phyloP scores from a whole-genome alignment of 202 grass and related monocot species.

The Carex sylvatica region DNA sequence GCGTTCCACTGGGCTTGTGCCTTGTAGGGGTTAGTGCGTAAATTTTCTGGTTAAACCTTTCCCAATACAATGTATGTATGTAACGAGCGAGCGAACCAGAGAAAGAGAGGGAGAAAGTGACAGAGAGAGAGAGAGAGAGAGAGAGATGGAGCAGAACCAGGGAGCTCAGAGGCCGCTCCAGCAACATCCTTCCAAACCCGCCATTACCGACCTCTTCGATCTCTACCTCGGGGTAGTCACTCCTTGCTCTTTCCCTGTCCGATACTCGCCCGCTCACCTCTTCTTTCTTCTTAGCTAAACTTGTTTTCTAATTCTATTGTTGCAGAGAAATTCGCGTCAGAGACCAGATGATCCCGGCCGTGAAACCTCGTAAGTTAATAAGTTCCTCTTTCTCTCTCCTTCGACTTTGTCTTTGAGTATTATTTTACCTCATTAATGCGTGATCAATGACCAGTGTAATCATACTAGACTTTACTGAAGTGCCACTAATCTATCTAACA shows the following conservation, averaged over 20 bases:
- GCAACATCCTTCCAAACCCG: slow-evolving; percentile 60
- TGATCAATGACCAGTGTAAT: not conserved
- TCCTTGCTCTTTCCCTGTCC: not conserved
- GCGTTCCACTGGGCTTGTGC: too few relatives aligned
- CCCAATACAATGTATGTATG: too few relatives aligned
- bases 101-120: not conserved
- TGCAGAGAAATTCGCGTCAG: slow-evolving; percentile 69
- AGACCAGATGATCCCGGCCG: slow-evolving; percentile 43
- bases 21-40: too few relatives aligned
- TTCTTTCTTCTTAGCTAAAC: not conserved
- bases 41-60: too few relatives aligned
- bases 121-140: not conserved
- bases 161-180: slow-evolving; percentile 36
- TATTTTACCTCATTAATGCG: not conserved
- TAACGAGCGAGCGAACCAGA: too few relatives aligned
- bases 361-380: slow-evolving; percentile 50
- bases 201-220: slow-evolving; percentile 89
- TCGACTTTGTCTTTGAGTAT: not conserved
- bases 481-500: not conserved
- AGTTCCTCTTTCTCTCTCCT: slow-evolving; percentile 4
- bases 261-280: not conserved
- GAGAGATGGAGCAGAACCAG: slow-evolving; percentile 37
- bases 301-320: slow-evolving; percentile 20
- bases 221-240: slow-evolving; percentile 79
- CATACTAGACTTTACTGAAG: not conserved